A percentile compares a stretch with the other conserved stretches of the same genome.
phyloP scores from a whole-genome alignment of 2,329 filamentous ascomycete species.

The Acarospora socialis region DNA sequence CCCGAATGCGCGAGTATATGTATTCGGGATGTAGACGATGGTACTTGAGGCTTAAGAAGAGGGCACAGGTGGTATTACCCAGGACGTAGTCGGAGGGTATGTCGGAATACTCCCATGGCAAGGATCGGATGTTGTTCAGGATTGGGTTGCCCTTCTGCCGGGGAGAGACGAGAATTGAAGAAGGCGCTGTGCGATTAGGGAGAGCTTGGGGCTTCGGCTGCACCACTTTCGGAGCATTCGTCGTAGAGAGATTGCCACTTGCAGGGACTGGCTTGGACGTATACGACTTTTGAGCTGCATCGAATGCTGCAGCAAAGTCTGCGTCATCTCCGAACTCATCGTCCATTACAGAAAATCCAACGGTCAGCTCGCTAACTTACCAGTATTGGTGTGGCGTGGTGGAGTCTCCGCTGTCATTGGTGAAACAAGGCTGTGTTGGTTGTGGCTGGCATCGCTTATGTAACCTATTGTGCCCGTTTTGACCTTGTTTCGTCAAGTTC shows the following conservation, averaged over 20 bases:
- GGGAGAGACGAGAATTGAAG: conserved; percentile 76
- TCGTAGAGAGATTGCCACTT: conserved; percentile 35
- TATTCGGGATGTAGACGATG: conserved; percentile 96
- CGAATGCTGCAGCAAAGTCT: conserved; percentile 27
- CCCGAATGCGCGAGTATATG: conserved; percentile 83
- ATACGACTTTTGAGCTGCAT: conserved; percentile 14
- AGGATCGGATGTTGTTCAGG: conserved; percentile 62
- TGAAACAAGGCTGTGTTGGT: too few relatives aligned
- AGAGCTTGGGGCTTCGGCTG: conserved; percentile 85
- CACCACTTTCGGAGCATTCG: conserved; percentile 44
- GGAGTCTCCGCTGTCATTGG: too few relatives aligned
- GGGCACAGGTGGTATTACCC: conserved; percentile 71
- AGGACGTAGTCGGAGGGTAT: conserved; percentile 91
- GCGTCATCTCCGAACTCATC: conserved; percentile 35
- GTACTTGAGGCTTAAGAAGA: conserved; percentile 93
- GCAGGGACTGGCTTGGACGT: conserved; percentile 24
- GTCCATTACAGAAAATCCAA: conserved; percentile 21
- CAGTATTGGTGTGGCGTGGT: too few relatives aligned
- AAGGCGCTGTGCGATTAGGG: conserved; percentile 49
- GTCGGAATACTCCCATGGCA: conserved; percentile 94
- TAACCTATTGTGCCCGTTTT: too few relatives aligned
- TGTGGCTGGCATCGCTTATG: too few relatives aligned
- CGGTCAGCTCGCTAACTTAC: too few relatives aligned
- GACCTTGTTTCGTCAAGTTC: too few relatives aligned
- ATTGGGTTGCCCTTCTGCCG: conserved; percentile 94